Evolutionary conservation across 2,329 filamentous ascomycete genomes (phyloP), one percentile per base, ranked within the genome.

Genomic region (Nannizzia gypsea): DNA sequence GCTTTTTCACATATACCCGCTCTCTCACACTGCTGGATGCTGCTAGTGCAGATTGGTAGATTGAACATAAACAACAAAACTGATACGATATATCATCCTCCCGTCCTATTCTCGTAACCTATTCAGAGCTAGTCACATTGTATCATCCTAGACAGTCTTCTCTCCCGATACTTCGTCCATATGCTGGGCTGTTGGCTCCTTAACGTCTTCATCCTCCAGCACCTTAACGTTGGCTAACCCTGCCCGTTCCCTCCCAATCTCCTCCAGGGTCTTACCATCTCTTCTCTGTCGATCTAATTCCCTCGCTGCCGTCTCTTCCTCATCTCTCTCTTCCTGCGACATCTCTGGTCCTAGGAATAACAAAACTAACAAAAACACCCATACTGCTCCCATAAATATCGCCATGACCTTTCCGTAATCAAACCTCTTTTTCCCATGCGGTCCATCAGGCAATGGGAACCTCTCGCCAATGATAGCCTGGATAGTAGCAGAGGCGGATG

Each of bases 301-400:
- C 46, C 34, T 60, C 15, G 60, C 78, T 0, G 65, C 64, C 65
- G 80, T 78, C 60, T 79, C 70, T 54, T 72, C 71, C 4, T 78
- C 76, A 60, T 77, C 76, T 63, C 80, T 76, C 54, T 54, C 50
- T 31, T 34, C 50, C 50, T 54, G 50, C 9, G 50, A 54, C 50
- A 54, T 75, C 67, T 81, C 79, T 0, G 79, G 79, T 1, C 79
- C 79, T 3, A 77, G 63, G 26, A 77, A 68, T 24, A 74, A 76
- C 58, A 76, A 60, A 2, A 85, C 6, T 62, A 85, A 83, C 3
- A 80, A 75, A 68, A 84, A 85, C 1, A 74, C 81, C 66, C 78
- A 95, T 0, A 95, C 89, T 65, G 86, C 90, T 0, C 80, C 90
- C 87, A 96, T 90, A 74, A 96, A 95, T 68, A 95, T 93, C 69